These are phyloP conservation scores for Penicillium sp. DNA, from an alignment of 2,329 filamentous ascomycete genomes.

Conservation along the genomic window DNA sequence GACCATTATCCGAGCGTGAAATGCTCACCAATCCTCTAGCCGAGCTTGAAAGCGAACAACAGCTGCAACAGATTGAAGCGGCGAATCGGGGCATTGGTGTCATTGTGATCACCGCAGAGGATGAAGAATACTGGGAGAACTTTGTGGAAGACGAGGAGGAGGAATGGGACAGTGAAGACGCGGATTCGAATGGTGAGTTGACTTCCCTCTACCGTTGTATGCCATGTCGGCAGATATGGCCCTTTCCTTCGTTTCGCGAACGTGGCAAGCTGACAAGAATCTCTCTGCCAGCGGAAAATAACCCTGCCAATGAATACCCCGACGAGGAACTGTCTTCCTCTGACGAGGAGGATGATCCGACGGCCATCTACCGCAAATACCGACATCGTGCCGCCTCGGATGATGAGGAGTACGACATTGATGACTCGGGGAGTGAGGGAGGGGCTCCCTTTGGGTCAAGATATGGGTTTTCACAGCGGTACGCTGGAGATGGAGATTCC, in stretches of 20 bases:
- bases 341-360: constrained; percentile 40
- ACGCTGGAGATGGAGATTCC: constrained; percentile 24
- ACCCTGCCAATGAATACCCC: constrained; percentile 47
- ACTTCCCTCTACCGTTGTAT: too few relatives aligned
- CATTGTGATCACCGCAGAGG: constrained; percentile 38
- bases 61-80: constrained; percentile 25
- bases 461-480: constrained; percentile 18
- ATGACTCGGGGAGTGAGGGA: constrained; percentile 31
- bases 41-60: constrained; percentile 24
- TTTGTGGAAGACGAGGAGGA: constrained; percentile 51
- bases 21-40: constrained; percentile 32
- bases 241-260: too few relatives aligned
- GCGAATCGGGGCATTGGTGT: constrained; percentile 35
- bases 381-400: constrained; percentile 37
- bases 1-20: constrained; percentile 33
- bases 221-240: too few relatives aligned
- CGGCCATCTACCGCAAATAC: constrained; percentile 37
- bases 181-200: constrained; percentile 53
- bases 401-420: constrained; percentile 41
- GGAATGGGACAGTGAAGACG: constrained; percentile 55
- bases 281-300: constrained; percentile 39
- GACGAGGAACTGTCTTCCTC: constrained; percentile 45
- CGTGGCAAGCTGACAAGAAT: background rate
- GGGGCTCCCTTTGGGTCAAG: constrained; percentile 19
- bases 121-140: constrained; percentile 52